phyloP scores from a whole-genome alignment of 345 rosid genomes.

The Corchorus olitorius region DNA sequence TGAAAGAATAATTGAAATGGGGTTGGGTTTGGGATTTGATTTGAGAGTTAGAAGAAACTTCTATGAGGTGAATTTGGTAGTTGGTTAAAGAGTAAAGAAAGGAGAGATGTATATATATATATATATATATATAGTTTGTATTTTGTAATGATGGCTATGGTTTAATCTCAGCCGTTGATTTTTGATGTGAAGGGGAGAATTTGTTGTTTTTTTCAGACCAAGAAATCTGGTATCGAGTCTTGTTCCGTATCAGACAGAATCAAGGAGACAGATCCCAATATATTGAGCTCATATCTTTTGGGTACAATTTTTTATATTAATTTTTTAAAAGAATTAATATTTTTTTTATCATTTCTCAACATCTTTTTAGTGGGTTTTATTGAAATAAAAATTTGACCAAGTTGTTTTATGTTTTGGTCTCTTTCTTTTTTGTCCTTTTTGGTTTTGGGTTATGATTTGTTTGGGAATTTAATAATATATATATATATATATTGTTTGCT shows the following conservation, averaged over 20 bases:
- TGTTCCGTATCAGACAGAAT: constrained; percentile 40
- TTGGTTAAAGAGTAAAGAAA: neutral
- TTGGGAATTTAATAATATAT: neutral
- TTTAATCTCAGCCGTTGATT: constrained; percentile 11
- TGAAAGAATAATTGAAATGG: neutral
- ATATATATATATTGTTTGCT: neutral
- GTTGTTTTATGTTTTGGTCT: neutral
- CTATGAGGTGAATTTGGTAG: neutral
- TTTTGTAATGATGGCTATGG: neutral
- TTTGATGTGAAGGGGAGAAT: neutral
- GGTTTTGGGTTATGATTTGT: neutral
- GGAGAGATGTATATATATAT: neutral
- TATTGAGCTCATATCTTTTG: constrained; percentile 15
- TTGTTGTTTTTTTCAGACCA: neutral
- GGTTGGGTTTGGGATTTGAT: neutral
- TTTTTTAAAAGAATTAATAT: neutral
- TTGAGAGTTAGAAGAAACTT: neutral
- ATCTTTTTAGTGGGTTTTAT: neutral
- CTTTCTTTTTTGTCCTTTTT: neutral
- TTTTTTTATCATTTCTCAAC: neutral
- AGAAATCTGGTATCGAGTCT: constrained; percentile 27
- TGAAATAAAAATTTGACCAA: neutral
- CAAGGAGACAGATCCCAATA: constrained; percentile 36
- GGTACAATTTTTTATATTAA: neutral
- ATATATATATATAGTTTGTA: neutral